Conservation (phyloP, 768 basidiomycete genomes). For the Collybiopsis confluens region DNA sequence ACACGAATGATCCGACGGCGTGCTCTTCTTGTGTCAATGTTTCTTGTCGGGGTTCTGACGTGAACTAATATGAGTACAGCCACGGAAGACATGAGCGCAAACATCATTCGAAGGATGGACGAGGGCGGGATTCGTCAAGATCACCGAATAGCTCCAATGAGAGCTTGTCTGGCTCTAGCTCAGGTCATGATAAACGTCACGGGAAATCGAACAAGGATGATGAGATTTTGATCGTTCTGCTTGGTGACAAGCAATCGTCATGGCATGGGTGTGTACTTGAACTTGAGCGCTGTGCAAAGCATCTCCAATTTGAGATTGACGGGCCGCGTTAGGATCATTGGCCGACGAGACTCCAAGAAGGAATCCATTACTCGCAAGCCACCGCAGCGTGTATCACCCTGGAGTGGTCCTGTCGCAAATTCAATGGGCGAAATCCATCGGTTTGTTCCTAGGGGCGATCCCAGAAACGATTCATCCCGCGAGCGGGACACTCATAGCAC, state of each 20-base stretch:
- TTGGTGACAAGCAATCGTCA: conserved; percentile 4
- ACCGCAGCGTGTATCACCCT: conserved; percentile 2
- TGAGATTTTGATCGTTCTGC: conserved; percentile 6
- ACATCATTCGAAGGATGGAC: neutral
- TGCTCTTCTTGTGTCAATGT: neutral
- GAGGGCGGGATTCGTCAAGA: conserved; percentile 4
- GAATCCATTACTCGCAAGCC: conserved; percentile 1
- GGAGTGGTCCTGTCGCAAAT: conserved; percentile 7
- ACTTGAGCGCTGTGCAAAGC: neutral
- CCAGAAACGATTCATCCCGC: neutral
- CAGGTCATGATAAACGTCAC: neutral
- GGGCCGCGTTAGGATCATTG: neutral
- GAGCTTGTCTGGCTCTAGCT: neutral
- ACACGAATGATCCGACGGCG: neutral
- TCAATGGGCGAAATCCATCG: conserved; percentile 7
- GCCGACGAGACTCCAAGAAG: neutral
- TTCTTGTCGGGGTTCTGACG: conserved; percentile 2
- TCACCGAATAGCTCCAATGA: conserved; percentile 3
- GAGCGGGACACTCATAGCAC: neutral
- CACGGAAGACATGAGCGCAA: neutral
- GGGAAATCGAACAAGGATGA: neutral
- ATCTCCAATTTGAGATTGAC: neutral
- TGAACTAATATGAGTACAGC: neutral
- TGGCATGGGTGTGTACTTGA: conserved; percentile 6
- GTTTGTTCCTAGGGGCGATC: conserved; percentile 2